These are phyloP conservation scores for Mrakia frigida DNA, from an alignment of 768 basidiomycete species.

Conservation along the genomic window DNA sequence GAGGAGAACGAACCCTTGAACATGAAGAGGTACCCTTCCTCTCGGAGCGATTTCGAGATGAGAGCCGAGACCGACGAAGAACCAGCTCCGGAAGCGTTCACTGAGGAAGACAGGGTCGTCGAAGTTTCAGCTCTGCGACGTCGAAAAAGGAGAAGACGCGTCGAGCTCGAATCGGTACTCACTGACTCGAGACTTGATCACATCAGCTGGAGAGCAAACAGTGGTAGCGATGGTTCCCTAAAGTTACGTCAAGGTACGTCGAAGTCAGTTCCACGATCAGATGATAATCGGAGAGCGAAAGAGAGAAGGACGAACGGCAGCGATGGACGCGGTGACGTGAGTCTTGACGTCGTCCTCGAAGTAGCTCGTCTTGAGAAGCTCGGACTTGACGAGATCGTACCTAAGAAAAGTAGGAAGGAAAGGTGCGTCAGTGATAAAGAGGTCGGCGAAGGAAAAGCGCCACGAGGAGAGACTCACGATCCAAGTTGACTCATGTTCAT, in stretches of 20 bases:
- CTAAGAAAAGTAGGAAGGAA: slow-evolving; percentile 38
- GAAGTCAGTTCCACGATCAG: neutral
- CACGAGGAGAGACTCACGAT: slow-evolving; percentile 53
- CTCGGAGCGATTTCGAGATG: slow-evolving; percentile 37
- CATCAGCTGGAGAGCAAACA: slow-evolving; percentile 42
- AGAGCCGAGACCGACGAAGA: slow-evolving; percentile 35
- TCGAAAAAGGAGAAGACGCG: neutral
- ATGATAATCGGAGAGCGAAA: no score
- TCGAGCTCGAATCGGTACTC: neutral
- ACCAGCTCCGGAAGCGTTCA: slow-evolving; percentile 40
- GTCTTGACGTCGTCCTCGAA: slow-evolving; percentile 74
- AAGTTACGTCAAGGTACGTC: neutral
- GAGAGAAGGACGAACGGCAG: slow-evolving; percentile 48
- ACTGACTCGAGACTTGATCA: slow-evolving; percentile 39
- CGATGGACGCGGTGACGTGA: slow-evolving; percentile 81
- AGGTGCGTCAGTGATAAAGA: no score
- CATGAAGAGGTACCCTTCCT: slow-evolving; percentile 40
- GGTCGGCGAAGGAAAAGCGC: neutral
- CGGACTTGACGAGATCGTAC: slow-evolving; percentile 80
- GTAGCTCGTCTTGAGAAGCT: slow-evolving; percentile 64
- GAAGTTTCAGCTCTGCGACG: neutral
- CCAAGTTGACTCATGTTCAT: slow-evolving; percentile 93
- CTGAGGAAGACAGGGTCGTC: neutral
- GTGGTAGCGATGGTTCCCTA: slow-evolving; percentile 38
- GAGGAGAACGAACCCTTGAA: slow-evolving; percentile 36